Percentiles rank a stretch among this genome's conserved stretches.
These are phyloP conservation scores for Pichia kluyveri DNA, from an alignment of 805 yeast genomes.

Conservation along the genomic window DNA sequence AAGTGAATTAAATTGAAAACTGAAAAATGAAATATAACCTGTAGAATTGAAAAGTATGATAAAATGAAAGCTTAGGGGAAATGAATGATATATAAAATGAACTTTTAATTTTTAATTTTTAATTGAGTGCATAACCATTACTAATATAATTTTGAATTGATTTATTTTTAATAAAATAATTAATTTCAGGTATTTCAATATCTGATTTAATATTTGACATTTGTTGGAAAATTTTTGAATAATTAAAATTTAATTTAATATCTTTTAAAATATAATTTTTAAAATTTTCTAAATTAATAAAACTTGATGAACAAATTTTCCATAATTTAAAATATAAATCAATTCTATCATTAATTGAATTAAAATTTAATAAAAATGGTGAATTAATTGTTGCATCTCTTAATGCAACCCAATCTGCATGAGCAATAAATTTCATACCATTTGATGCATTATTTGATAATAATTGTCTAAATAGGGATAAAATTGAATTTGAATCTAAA, in stretches of 20 bases:
- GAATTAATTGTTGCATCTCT: constrained; percentile 65
- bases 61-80: no score
- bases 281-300: constrained; percentile 39
- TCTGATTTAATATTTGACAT: constrained; percentile 30
- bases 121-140: neutral
- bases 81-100: neutral
- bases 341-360: constrained; percentile 34
- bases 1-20: neutral
- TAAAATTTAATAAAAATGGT: constrained; percentile 22
- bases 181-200: constrained; percentile 33
- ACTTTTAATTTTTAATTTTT: neutral
- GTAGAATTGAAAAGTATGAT: constrained; percentile 12
- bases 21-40: neutral
- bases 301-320: constrained; percentile 38
- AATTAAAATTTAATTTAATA: constrained; percentile 32
- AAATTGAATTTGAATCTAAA: constrained; percentile 44
- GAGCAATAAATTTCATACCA: constrained; percentile 57
- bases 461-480: constrained; percentile 26
- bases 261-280: constrained; percentile 38
- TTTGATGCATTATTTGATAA: constrained; percentile 37
- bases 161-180: constrained; percentile 24
- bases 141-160: constrained; percentile 22
- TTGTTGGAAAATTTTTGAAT: constrained; percentile 30
- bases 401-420: constrained; percentile 79
- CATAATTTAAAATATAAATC: constrained; percentile 47